Evolutionary conservation across 208 protist genomes (phyloP).

Genomic region (Novymonas esmeraldas): DNA sequence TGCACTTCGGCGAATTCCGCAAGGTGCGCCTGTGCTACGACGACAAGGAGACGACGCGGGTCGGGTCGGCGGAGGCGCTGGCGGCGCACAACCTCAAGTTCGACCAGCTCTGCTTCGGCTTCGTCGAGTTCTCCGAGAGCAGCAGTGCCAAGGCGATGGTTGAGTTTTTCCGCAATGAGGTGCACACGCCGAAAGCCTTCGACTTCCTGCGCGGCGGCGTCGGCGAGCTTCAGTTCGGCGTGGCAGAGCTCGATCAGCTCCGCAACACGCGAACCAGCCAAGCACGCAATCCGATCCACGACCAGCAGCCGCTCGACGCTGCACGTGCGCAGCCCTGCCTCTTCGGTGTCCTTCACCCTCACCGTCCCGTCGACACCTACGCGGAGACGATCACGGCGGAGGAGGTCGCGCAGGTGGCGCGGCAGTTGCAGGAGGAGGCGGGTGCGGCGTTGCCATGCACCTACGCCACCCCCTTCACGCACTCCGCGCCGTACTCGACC

Average conservation of each 20-base stretch:
- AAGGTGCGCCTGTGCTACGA: constrained; percentile 84
- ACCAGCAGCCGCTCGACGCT: constrained; percentile 68
- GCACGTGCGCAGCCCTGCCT: constrained; percentile 17
- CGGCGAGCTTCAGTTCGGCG: constrained; percentile 17
- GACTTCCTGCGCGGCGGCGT: constrained; percentile 47
- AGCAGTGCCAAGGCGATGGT: constrained; percentile 71
- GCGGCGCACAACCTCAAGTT: constrained; percentile 28
- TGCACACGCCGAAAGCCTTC: constrained; percentile 48
- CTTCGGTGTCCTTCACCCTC: constrained; percentile 14
- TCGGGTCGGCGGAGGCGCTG: constrained; percentile 26
- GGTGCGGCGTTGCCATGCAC: neutral
- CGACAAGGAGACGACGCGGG: constrained; percentile 58
- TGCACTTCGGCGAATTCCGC: constrained; percentile 83
- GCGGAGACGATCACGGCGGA: constrained; percentile 12
- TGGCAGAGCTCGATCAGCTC: constrained; percentile 48
- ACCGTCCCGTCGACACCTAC: constrained; percentile 23
- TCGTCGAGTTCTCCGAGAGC: constrained; percentile 74
- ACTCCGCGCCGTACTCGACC: neutral
- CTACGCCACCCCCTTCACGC: neutral
- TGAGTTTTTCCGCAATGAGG: constrained; percentile 83
- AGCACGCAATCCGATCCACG: constrained; percentile 79
- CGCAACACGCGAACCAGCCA: constrained; percentile 57
- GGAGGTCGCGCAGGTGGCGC: constrained; percentile 18
- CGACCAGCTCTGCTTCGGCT: constrained; percentile 66
- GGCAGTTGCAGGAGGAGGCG: neutral